phyloP scores from a whole-genome alignment of 192 early-diverging fungal genomes.

The Allomyces macrogynus region DNA sequence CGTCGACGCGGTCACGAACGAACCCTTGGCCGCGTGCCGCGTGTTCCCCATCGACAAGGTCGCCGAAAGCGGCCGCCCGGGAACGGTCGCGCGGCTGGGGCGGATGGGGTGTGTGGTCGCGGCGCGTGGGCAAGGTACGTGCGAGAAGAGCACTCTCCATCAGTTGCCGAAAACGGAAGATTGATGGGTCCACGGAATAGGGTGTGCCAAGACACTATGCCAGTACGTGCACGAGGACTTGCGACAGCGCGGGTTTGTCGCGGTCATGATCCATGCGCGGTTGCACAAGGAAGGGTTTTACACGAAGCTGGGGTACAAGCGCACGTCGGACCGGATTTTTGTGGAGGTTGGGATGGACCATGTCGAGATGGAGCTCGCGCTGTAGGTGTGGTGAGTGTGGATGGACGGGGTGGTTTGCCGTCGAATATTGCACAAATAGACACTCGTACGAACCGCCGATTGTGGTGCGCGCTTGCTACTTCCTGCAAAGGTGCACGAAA shows the following conservation, averaged over 20 bases:
- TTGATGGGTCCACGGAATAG: not conserved
- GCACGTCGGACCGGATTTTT: not conserved
- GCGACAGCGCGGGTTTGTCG: not conserved
- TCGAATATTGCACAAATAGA: no score
- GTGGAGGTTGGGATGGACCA: not conserved
- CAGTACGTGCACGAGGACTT: not conserved
- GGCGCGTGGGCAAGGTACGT: not conserved
- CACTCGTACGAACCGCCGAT: no score
- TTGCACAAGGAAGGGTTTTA: constrained; percentile 1
- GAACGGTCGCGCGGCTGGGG: not conserved
- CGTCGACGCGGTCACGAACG: not conserved
- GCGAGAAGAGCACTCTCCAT: not conserved
- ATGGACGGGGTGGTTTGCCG: no score
- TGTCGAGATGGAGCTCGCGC: not conserved
- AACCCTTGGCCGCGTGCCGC: not conserved
- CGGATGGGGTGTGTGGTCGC: not conserved
- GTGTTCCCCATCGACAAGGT: not conserved
- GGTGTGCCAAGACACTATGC: not conserved
- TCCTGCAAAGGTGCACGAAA: no score
- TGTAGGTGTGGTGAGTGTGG: no score
- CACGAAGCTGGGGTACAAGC: not conserved
- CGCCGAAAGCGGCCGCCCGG: not conserved
- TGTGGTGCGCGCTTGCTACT: no score
- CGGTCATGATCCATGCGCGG: not conserved
- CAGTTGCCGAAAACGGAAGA: not conserved